These are phyloP conservation scores for Pichia gijzeniarum DNA, from an alignment of 805 yeast species.

Conservation along the genomic window DNA sequence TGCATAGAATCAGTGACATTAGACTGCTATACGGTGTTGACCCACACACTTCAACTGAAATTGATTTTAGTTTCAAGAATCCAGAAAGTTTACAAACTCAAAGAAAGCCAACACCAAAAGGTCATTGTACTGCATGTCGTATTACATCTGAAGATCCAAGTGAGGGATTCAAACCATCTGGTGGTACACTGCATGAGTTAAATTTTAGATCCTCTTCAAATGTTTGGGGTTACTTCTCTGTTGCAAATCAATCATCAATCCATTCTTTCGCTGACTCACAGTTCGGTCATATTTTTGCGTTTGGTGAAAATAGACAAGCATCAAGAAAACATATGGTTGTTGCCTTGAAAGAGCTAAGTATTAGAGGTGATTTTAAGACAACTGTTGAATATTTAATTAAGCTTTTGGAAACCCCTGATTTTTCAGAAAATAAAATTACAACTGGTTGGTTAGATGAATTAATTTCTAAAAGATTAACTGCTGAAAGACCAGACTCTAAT, in stretches of 20 bases:
- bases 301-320: slow-evolving; percentile 97
- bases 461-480: slow-evolving; percentile 87
- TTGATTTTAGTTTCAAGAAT: slow-evolving; percentile 82
- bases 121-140: slow-evolving; percentile 98
- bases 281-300: slow-evolving; percentile 98
- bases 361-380: slow-evolving; percentile 97
- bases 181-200: slow-evolving; percentile 93
- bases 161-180: slow-evolving; percentile 98
- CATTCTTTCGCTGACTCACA: slow-evolving; percentile 98
- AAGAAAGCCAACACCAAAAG: slow-evolving; percentile 92
- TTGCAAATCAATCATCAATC: slow-evolving; percentile 91
- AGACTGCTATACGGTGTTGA: slow-evolving; percentile 91
- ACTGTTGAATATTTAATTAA: slow-evolving; percentile 96
- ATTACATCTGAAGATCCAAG: slow-evolving; percentile 99
- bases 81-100: slow-evolving; percentile 70
- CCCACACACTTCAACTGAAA: slow-evolving; percentile 84
- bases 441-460: slow-evolving; percentile 99
- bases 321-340: slow-evolving; percentile 99
- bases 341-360: slow-evolving; percentile 91
- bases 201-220: slow-evolving; percentile 95
- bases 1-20: slow-evolving; percentile 90
- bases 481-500: slow-evolving; percentile 91
- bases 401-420: slow-evolving; percentile 91
- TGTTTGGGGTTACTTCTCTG: slow-evolving; percentile 99
- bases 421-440: slow-evolving; percentile 92